These are phyloP conservation scores for Xylariaceae sp. DNA, from an alignment of 2,329 filamentous ascomycete genomes.

Conservation along the genomic window DNA sequence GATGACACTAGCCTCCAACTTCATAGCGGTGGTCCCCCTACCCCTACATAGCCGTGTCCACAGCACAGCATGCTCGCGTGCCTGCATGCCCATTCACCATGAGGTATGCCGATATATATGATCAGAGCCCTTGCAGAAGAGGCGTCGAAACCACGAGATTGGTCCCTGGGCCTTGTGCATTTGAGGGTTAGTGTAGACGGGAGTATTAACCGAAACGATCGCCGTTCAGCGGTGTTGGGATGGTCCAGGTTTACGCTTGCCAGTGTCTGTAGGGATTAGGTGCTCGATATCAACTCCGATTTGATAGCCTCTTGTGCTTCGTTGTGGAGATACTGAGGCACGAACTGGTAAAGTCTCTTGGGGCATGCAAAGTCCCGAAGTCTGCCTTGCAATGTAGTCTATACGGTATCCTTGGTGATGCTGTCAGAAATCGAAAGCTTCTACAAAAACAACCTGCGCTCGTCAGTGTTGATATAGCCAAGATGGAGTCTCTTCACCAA, in stretches of 20 bases:
- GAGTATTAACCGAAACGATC: conserved; percentile 22
- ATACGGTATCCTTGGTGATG: conserved; percentile 11
- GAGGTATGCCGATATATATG: conserved; percentile 20
- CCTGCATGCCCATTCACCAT: conserved; percentile 16
- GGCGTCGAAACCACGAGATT: conserved; percentile 26
- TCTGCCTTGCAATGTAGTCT: conserved; percentile 23
- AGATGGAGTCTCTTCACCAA: conserved; percentile 22
- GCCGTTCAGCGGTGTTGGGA: conserved; percentile 34
- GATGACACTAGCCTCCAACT: too few relatives aligned
- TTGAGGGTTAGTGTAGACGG: conserved; percentile 19
- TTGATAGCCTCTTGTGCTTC: conserved; percentile 19
- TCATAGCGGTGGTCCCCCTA: background rate
- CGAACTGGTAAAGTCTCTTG: too few relatives aligned
- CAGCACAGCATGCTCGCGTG: too few relatives aligned
- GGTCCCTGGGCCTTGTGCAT: conserved; percentile 15
- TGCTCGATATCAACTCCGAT: conserved; percentile 30
- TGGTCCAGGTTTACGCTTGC: conserved; percentile 32
- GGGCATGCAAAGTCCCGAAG: conserved; percentile 3
- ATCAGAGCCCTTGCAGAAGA: conserved; percentile 23
- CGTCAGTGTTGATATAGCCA: conserved; percentile 21
- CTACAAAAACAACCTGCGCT: conserved; percentile 31
- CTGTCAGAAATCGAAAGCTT: conserved; percentile 15
- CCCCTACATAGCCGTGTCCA: background rate
- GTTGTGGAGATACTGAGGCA: too few relatives aligned
- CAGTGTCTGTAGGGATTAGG: conserved; percentile 21